Conservation (phyloP, 1,284 basidiomycete genomes). For the Cryptococcus neoformans region DNA sequence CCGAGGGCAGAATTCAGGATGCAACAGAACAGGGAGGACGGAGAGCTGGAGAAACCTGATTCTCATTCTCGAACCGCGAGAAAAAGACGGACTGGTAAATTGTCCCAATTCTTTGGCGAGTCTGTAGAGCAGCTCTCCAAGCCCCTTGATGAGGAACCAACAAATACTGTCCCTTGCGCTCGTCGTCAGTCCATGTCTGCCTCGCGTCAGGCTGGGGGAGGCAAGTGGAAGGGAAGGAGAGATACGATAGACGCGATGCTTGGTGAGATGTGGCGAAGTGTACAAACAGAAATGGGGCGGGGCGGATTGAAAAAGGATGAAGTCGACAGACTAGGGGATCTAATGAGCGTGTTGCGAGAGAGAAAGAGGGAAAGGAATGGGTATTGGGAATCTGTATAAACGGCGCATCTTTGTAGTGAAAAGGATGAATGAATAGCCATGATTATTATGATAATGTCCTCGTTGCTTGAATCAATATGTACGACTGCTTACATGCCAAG, state of each 20-base stretch:
- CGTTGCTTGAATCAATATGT: constrained; percentile 52
- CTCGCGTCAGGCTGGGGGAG: constrained; percentile 2
- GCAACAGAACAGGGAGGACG: too few species aligned
- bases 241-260: constrained; percentile 34
- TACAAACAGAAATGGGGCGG: constrained; percentile 19
- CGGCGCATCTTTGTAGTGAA: background rate
- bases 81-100: constrained; percentile 24
- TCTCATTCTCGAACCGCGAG: too few species aligned
- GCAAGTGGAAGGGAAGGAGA: constrained; percentile 10
- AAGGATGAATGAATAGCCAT: too few species aligned
- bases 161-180: too few species aligned
- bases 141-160: constrained; percentile 1
- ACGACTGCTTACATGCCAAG: background rate
- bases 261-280: constrained; percentile 32
- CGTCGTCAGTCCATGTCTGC: constrained; percentile 6
- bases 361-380: constrained; percentile 18
- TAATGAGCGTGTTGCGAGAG: constrained; percentile 20
- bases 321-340: constrained; percentile 17
- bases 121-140: constrained; percentile 15
- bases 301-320: constrained; percentile 20
- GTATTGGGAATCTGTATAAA: constrained; percentile 44
- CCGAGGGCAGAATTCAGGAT: too few species aligned
- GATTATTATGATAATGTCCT: constrained; percentile 57
- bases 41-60: too few species aligned
- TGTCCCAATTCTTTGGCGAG: constrained; percentile 34